Base-by-base conservation (phyloP, 768 basidiomycete species). In the Tephrocybe sp. region DNA sequence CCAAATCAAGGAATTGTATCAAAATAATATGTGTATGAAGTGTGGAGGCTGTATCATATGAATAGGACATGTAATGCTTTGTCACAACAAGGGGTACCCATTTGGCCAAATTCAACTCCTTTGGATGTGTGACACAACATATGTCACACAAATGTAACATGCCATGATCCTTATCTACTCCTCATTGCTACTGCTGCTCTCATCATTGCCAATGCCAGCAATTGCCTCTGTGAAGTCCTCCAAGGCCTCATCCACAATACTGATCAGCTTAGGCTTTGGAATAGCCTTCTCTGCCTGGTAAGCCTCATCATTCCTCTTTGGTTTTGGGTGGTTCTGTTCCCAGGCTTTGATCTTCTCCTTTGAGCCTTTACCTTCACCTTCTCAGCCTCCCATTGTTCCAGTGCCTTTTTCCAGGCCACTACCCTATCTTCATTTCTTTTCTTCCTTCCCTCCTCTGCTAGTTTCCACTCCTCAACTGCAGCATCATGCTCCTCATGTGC, bases 361-460 rank as follows among this genome's bases (percentile, higher is more conserved):
- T n/a, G 8, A 5, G 18, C 18, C 16, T 49, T 49, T 18, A 35
- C 48, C 15, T 11, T 9, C n/a, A 25, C 34, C 31, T 31, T 27
- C 16, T 41, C 39, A 5, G 24, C 28, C 24, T 31, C 38, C 38
- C 48, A 49, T 8, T 28, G 12, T 7, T 12, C 38, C 8, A 19
- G 3, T 19, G 27, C 38, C 13, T 4, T 28, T 19, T 42, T 32
- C n/a, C 32, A 49, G 2, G 13, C 31, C 11, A 6, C 21, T 25
- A 19, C 5, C 6, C 12, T 30, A n/a, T 41, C 38, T 21, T 41
- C 24, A 26, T 36, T 32, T 25, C 40, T 26, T 21, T 27, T 21
- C 38, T 49, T 49, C 39, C 48, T 27, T 13, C 19, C 40, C n/a
- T 19, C 39, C 26, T 49, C 48, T 21, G 4, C 13, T 13, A n/a